Percentiles rank a stretch among this genome's conserved stretches.
phyloP scores from a whole-genome alignment of 768 basidiomycete genomes.

The Boletus tomentosulus region DNA sequence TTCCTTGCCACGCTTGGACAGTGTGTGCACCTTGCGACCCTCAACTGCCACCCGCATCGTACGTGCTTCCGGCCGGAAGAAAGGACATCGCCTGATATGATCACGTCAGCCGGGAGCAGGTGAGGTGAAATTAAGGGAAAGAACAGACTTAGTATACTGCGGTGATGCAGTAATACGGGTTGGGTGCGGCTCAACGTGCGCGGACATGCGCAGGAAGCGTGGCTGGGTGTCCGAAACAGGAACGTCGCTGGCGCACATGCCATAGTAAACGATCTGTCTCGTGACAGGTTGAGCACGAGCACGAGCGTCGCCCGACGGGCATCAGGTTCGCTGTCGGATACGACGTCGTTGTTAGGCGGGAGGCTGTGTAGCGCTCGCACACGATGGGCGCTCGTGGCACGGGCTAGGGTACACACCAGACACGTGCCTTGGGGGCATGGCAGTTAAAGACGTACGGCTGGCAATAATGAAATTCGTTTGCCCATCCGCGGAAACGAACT shows the following conservation, averaged over 20 bases:
- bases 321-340: not conserved
- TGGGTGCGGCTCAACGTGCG: constrained; percentile 15
- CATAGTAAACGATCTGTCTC: not conserved
- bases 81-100: constrained; percentile 12
- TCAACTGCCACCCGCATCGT: constrained; percentile 19
- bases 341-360: not conserved
- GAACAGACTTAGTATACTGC: constrained; percentile 9
- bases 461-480: not conserved
- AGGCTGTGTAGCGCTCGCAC: not conserved
- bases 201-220: constrained; percentile 27
- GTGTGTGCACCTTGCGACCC: constrained; percentile 16
- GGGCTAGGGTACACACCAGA: too few relatives aligned
- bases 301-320: not conserved
- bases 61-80: constrained; percentile 24
- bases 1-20: constrained; percentile 28
- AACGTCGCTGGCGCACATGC: not conserved
- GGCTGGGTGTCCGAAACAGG: constrained; percentile 9
- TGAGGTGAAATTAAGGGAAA: constrained; percentile 21
- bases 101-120: constrained; percentile 25
- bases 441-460: too few relatives aligned
- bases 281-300: not conserved
- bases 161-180: constrained; percentile 6
- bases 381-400: too few relatives aligned
- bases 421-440: not conserved
- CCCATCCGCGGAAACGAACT: not conserved